Evolutionary conservation across 768 basidiomycete genomes (phyloP).

Genomic region (Pulveroboletus sp.): DNA sequence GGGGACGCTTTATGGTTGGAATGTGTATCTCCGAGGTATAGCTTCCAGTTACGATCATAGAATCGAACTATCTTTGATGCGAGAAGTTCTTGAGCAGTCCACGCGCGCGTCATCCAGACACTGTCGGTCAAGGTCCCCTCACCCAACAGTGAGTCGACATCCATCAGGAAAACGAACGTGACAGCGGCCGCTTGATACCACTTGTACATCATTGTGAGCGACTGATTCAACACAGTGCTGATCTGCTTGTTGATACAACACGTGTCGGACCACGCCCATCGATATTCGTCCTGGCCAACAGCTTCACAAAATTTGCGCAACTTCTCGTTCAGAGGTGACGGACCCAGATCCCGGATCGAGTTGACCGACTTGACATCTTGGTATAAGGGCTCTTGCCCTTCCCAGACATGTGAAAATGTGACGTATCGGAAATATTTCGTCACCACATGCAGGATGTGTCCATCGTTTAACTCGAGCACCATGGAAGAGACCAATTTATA

Average conservation of each 20-base stretch:
- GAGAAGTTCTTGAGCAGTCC: slow-evolving; percentile 6
- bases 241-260: slow-evolving; percentile 10
- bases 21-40: slow-evolving; percentile 2
- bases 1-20: slow-evolving; percentile 11
- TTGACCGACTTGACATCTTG: slow-evolving; percentile 9
- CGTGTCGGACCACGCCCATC: slow-evolving; percentile 14
- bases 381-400: slow-evolving; percentile 14
- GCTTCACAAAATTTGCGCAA: slow-evolving; percentile 9
- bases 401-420: slow-evolving; percentile 14
- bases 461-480: no score
- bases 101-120: slow-evolving; percentile 11
- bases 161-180: slow-evolving; percentile 3
- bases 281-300: slow-evolving; percentile 6
- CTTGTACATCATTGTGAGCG: slow-evolving; percentile 6
- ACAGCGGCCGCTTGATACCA: slow-evolving; percentile 9
- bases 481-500: no score
- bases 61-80: slow-evolving; percentile 7
- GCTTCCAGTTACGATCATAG: no score
- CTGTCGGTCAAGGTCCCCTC: no score
- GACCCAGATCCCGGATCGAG: slow-evolving; percentile 6
- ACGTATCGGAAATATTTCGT: slow-evolving; percentile 12
- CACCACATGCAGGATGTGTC: slow-evolving; percentile 2
- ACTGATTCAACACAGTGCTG: slow-evolving; percentile 2
- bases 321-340: slow-evolving; percentile 4
- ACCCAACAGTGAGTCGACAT: no score